Conservation (phyloP, 179 eudicot species). For the Camellia oleifera region DNA sequence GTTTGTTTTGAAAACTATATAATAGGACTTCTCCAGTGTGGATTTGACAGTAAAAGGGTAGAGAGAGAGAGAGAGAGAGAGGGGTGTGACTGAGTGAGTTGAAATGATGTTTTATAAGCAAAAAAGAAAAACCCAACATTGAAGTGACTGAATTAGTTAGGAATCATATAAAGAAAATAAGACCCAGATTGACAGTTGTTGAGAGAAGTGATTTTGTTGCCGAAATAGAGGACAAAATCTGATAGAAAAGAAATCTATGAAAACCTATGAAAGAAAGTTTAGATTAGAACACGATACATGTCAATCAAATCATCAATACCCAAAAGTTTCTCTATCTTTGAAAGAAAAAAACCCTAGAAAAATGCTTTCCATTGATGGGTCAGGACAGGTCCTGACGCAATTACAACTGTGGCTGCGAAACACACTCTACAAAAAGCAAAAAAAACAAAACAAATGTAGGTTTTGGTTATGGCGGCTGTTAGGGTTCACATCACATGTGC, state of each 20-base stretch:
- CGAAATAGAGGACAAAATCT: conserved; percentile 29
- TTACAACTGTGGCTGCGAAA: conserved; percentile 13
- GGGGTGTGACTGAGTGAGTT: not conserved
- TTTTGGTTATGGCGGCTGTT: conserved; percentile 33
- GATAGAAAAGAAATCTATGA: conserved; percentile 3
- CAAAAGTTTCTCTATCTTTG: not conserved
- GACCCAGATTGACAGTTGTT: conserved; percentile 12
- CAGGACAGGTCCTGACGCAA: conserved; percentile 10
- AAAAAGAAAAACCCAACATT: conserved; percentile 12
- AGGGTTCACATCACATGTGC: conserved; percentile 23
- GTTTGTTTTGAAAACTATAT: not conserved
- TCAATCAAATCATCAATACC: conserved; percentile 23
- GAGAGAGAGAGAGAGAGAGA: not conserved
- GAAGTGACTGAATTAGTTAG: conserved; percentile 42
- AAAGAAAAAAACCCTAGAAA: not conserved
- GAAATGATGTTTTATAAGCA: conserved; percentile 21
- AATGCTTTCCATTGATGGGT: conserved; percentile 9
- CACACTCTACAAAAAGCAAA: conserved; percentile 7
- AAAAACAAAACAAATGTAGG: not conserved
- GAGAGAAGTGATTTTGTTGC: not conserved
- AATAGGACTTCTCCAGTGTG: not conserved
- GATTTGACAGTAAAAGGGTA: not conserved
- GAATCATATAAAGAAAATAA: conserved; percentile 18
- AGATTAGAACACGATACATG: conserved; percentile 6
- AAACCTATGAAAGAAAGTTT: not conserved